Evolutionary conservation across 192 early-diverging fungal species (phyloP), one percentile per base, ranked within the genome.

Genomic region (Dimargaris cristalligena): DNA sequence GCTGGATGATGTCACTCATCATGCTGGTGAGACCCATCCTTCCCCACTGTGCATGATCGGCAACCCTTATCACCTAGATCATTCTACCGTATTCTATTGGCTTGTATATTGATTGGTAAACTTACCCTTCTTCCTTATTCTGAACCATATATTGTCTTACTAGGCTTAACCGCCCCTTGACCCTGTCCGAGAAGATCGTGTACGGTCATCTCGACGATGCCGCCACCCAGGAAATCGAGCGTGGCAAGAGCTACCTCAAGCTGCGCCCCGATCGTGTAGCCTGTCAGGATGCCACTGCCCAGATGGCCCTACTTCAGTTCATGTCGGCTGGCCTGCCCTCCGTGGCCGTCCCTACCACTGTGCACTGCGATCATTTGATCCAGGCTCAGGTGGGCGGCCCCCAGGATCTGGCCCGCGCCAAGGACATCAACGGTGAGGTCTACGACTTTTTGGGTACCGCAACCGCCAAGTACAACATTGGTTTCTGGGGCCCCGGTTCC

Each of bases 341-440:
- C 28, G 92, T 91, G 13, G 89, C 88, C 26, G 94, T 94, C 22
- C 91, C 94, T 20, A 78, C 89, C 46, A 88, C 84, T 59, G 90
- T 97, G 60, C 94, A 97, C 73, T 97, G 94, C 78, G 94, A 97
- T 74, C 92, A 95, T 70, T 76, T 97, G 73, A 97, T 97, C 69
- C 86, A 90, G 67, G 94, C 90, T 58, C 82, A 87, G 73, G 62
- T 78, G 59, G 91, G 91, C 51, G 90, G 85, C 58, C 81, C 72
- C 48, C 75, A 78, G 62, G 94, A 97, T 72, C 76, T 97, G 60
- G 68, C 73, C 35, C 81, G 83, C 54, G 88, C 94, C 63, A 82
- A 78, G 64, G 80, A 87, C 50, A 82, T 88, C 68, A 93, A 94
- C 80, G 80, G 83, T 70, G 94, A 97, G 71, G 88, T 97, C 51